phyloP scores from a whole-genome alignment of 306 rosid species.

The Lathyrus aphaca region DNA sequence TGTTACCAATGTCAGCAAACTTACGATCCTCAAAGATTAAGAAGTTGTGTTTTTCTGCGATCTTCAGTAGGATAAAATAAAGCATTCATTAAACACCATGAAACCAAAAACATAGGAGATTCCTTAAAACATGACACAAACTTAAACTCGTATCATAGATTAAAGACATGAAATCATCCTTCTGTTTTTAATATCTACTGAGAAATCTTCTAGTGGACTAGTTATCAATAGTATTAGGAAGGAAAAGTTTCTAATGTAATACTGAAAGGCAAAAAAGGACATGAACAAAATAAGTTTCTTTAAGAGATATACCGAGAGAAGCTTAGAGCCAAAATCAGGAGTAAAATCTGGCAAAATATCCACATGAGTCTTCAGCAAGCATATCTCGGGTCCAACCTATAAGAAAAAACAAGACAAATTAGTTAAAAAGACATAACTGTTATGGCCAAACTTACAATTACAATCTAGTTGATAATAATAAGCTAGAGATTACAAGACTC shows the following conservation, averaged over 20 bases:
- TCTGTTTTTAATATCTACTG: neutral
- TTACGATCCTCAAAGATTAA: slow-evolving; percentile 94
- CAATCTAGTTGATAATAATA: slow-evolving; percentile 13
- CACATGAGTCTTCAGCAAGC: slow-evolving; percentile 90
- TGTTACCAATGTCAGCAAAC: slow-evolving; percentile 94
- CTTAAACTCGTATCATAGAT: slow-evolving; percentile 5
- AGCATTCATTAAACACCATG: slow-evolving; percentile 37
- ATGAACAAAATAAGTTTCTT: slow-evolving; percentile 13
- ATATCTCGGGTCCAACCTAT: slow-evolving; percentile 95
- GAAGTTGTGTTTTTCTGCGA: slow-evolving; percentile 86
- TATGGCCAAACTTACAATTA: slow-evolving; percentile 4
- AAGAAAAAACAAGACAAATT: slow-evolving; percentile 23
- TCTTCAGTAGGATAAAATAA: slow-evolving; percentile 54
- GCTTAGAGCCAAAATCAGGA: slow-evolving; percentile 82
- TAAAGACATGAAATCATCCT: slow-evolving; percentile 17
- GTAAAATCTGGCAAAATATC: slow-evolving; percentile 94
- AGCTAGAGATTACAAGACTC: neutral
- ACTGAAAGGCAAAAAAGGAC: neutral
- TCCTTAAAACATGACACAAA: slow-evolving; percentile 10
- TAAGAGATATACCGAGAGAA: slow-evolving; percentile 62
- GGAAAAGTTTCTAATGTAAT: slow-evolving; percentile 18
- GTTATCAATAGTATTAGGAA: neutral
- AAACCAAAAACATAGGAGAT: slow-evolving; percentile 8
- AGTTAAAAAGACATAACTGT: neutral
- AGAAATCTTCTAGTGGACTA: slow-evolving; percentile 19